These are phyloP conservation scores for Pseudogymnoascus sp. DNA, from an alignment of 2,329 filamentous ascomycete species.

Conservation along the genomic window DNA sequence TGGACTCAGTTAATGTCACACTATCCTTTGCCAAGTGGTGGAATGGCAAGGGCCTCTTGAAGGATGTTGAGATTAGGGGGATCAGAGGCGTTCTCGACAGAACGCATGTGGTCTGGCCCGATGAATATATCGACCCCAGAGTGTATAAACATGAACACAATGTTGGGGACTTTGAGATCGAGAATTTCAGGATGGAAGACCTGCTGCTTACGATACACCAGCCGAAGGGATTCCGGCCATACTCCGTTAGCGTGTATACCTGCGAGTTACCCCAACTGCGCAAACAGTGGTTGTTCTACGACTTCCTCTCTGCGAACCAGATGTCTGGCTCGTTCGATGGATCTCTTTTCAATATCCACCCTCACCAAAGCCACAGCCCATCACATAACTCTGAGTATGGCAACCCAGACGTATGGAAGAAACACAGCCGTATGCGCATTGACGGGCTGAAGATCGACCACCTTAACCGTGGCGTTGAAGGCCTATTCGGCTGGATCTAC, in stretches of 20 bases:
- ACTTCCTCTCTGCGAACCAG: constrained; percentile 89
- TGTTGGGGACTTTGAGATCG: constrained; percentile 92
- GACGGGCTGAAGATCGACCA: constrained; percentile 94
- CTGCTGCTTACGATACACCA: constrained; percentile 87
- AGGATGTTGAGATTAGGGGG: constrained; percentile 89
- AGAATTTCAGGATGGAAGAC: constrained; percentile 94
- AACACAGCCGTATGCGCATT: constrained; percentile 84
- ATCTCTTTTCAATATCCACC: constrained; percentile 94
- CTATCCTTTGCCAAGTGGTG: constrained; percentile 98
- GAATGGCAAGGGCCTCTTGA: constrained; percentile 86
- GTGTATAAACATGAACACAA: constrained; percentile 81
- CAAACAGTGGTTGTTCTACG: constrained; percentile 97
- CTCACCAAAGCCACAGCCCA: constrained; percentile 77
- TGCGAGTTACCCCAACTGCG: constrained; percentile 87
- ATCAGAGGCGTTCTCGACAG: constrained; percentile 88
- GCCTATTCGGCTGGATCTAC: constrained; percentile 95
- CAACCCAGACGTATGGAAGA: constrained; percentile 77
- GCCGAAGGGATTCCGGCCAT: constrained; percentile 83
- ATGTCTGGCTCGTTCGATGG: constrained; percentile 95
- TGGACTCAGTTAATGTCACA: constrained; percentile 92
- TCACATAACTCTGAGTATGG: constrained; percentile 56
- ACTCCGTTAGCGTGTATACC: constrained; percentile 89
- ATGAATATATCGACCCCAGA: constrained; percentile 66
- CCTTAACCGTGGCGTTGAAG: constrained; percentile 84
- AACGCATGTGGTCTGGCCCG: constrained; percentile 68